Evolutionary conservation across 208 protist species (phyloP), one percentile per base, ranked within the genome.

Genomic region (Leishmania amazonensis): DNA sequence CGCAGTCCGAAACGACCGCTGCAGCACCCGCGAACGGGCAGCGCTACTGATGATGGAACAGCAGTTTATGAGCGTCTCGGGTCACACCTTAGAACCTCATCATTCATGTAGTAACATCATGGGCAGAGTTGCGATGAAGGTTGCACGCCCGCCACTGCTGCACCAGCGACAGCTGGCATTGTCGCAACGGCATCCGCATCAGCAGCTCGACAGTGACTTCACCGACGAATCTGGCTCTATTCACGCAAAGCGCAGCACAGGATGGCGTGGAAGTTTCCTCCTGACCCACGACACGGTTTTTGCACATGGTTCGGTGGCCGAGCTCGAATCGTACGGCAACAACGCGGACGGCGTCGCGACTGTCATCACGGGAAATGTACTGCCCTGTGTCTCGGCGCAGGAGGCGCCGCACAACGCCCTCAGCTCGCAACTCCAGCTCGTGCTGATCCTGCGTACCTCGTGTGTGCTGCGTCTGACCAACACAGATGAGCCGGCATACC

Each of bases 281-380:
- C 70, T 77, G 68, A 77, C 70, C 21, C 54, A 64, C 42, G 81
- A 76, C 51, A 67, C 71, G 47, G 77, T 73, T 42, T 53, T n/a
- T 6, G 75, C 72, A 6, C 31, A 38, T 15, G 57, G 38, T 38
- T 47, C 51, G 74, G 49, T 40, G n/a, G 65, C 65, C 21, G 65
- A 72, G 11, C 65, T 49, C 65, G 60, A 67, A 35, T 47, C 40
- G 40, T 38, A 72, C 60, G 1, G 86, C 53, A 76, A 83, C 47
- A 85, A 84, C 38, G 49, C 9, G 72, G 83, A 85, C 65, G 83
- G 79, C 28, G 81, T 85, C 13, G 76, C 84, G 8, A 82, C 80
- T 17, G 42, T 93, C 57, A 71, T 87, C 31, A n/a, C 89, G 86
- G 85, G n/a, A 87, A 87, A n/a, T 73, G 90, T 49, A 45, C 73